Evolutionary conservation across 805 yeast genomes (phyloP), one percentile per base, ranked within the genome.

Genomic region (Saccharomycopsis selenospora): DNA sequence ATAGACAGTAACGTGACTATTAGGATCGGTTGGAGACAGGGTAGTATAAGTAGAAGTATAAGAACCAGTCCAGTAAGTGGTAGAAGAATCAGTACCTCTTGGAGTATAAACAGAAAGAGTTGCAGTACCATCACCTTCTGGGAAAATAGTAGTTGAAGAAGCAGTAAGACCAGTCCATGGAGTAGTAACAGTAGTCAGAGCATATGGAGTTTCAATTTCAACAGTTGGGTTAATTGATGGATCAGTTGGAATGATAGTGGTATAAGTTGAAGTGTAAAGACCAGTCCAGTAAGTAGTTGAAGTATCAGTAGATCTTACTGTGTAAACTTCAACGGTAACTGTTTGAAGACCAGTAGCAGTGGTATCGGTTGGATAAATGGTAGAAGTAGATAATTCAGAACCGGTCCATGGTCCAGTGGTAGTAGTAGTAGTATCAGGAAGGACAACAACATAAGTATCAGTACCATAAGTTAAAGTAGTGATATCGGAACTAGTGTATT

Each of bases 141-240:
- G 43, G 7, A 25, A 25, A 27, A 26, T n/a, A 18, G 20, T 25
- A 27, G 18, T 30, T 14, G 33, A 25, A 7, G 44, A 27, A 7
- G 29, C 11, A 27, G 29, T 27, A 27, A 8, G 5, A 2, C 53
- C 53, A 27, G 47, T 18, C 53, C 53, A 49, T 22, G 22, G 42
- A 14, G 44, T 43, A 24, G 22, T 33, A 14, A 44, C 14, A 5
- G 50, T 18, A 11, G 50, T 28, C 2, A 13, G 17, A 23, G 23
- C 18, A 11, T 14, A 13, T 46, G 47, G 42, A 8, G 23, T 24
- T 10, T 46, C 45, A 36, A 44, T 11, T 27, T 27, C 29, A 27
- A 10, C 55, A 53, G 38, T 48, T 43, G 54, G 54, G 47, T n/a
- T 47, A 2, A 8, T 33, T 45, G 46, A 36, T 47, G 40, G 28